Base-by-base conservation (phyloP, 352 stramenopile species). In the Hyaloperonospora brassicae region DNA sequence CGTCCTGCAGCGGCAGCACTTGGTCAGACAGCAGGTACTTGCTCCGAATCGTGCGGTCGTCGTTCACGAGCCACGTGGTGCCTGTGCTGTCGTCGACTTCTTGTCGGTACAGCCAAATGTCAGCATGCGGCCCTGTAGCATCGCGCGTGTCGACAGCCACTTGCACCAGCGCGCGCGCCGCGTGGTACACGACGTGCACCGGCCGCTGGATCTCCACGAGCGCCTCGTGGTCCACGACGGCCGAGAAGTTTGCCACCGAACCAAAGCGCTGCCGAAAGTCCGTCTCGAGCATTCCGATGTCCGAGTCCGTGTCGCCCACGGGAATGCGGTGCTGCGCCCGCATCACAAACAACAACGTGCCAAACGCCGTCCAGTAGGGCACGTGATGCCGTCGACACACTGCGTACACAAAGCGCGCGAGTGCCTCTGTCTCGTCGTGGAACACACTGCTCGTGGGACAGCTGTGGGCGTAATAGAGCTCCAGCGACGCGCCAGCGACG, bases 51-150 rank as follows among this genome's bases (percentile, higher is more conserved):
- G 80, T 90, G 27, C 78, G 73, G 57, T 90, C 80, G 8, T 75
- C 53, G 62, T 90, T 85, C 24, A 90, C 78, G 31, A 90, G 64
- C 59, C 61, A 90, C 43, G 68, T 68, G 2, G 24, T 53, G 8
- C 56, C 57, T 2, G 65, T 76, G 2, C 41, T 42, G 1, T 55
- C 4, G 41, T 84, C 72, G 12, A 64, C 35, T 38, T 82, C 73
- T 41, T 87, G 73, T 3, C 57, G 59, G 64, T 87, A 90, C 10
- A 90, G 70, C 80, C 80, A 90, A 43, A 90, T 88, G 52, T 90
- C 80, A 5, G 78, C 78, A 45, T 90, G 80, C 6, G 80, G 76
- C 21, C 78, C 78, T 10, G 56, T 49, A 40, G 76, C 38, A n/a
- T 63, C 61, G n/a, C 60, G 31, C 17, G 17, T 17, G 39, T 78